These are phyloP conservation scores for Vigna radiata DNA, from an alignment of 306 rosid species.

Conservation along the genomic window DNA sequence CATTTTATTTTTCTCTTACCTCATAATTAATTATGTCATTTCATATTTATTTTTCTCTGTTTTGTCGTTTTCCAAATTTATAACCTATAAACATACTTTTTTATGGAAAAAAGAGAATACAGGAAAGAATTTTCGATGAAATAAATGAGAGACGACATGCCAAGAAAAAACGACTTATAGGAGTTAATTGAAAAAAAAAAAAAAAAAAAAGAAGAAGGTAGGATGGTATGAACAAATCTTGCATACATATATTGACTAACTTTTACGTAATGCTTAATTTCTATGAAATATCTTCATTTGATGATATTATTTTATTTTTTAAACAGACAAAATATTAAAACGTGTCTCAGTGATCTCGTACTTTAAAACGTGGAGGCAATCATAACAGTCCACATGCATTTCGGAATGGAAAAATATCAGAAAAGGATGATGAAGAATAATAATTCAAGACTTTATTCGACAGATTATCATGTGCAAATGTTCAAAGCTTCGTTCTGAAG, in stretches of 20 bases:
- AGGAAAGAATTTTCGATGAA: background rate
- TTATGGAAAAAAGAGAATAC: background rate
- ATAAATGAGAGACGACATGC: too few species aligned
- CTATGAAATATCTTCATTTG: background rate
- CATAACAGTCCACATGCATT: background rate
- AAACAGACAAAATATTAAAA: background rate
- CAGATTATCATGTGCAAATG: conserved; percentile 3
- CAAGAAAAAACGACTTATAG: background rate
- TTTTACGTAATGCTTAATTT: background rate
- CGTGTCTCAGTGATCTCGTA: background rate
- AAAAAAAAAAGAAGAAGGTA: too few species aligned
- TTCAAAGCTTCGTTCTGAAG: conserved; percentile 33
- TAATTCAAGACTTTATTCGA: background rate
- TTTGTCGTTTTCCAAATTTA: background rate
- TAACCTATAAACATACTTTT: background rate
- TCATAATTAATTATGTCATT: background rate
- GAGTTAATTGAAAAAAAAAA: background rate
- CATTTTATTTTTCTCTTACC: background rate
- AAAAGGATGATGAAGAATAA: background rate
- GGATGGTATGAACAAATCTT: background rate
- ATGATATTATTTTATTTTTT: background rate
- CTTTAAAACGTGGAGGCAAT: background rate
- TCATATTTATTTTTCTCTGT: background rate
- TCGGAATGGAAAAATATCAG: background rate
- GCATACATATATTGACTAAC: background rate